These are phyloP conservation scores for Calonectria henricotiae DNA, from an alignment of 2,329 filamentous ascomycete genomes.

Conservation along the genomic window DNA sequence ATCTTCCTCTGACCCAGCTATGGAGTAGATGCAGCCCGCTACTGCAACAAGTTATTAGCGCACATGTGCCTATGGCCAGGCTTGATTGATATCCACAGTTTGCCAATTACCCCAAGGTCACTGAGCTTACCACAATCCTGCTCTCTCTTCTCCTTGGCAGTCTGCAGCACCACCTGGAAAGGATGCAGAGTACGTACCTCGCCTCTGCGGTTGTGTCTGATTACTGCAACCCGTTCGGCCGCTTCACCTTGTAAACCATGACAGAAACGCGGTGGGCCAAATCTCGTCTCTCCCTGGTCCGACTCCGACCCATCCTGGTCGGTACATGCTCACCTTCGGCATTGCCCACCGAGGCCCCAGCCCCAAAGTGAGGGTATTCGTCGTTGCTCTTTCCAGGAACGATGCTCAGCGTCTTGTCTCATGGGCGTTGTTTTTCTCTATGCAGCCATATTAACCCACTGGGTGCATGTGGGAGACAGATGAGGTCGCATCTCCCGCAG, in stretches of 20 bases:
- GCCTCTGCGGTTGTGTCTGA: slow-evolving; percentile 10
- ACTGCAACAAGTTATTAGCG: slow-evolving; percentile 51
- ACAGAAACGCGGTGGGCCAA: slow-evolving; percentile 26
- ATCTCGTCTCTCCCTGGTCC: slow-evolving; percentile 20
- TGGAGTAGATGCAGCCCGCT: slow-evolving; percentile 46
- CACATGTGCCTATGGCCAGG: slow-evolving; percentile 39
- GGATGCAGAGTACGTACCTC: slow-evolving; percentile 1
- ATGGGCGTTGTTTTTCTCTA: slow-evolving; percentile 46
- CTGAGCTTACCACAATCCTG: slow-evolving; percentile 32
- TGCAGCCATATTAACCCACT: slow-evolving; percentile 42
- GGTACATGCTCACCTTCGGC: slow-evolving; percentile 25
- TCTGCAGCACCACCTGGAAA: slow-evolving; percentile 6
- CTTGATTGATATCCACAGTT: slow-evolving; percentile 41
- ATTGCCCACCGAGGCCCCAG: slow-evolving; percentile 20
- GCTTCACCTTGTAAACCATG: slow-evolving; percentile 22
- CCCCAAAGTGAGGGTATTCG: not conserved
- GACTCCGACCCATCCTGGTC: slow-evolving; percentile 25
- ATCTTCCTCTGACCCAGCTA: slow-evolving; percentile 38
- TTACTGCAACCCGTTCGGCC: slow-evolving; percentile 22
- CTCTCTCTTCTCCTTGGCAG: slow-evolving; percentile 17
- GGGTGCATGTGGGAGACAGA: slow-evolving; percentile 41
- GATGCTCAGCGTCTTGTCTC: slow-evolving; percentile 12
- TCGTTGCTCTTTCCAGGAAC: slow-evolving; percentile 27
- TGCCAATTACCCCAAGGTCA: slow-evolving; percentile 32
- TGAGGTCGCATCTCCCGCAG: slow-evolving; percentile 47